Base-by-base conservation (phyloP, 176 grass and related monocot species). In the Poa pratensis region DNA sequence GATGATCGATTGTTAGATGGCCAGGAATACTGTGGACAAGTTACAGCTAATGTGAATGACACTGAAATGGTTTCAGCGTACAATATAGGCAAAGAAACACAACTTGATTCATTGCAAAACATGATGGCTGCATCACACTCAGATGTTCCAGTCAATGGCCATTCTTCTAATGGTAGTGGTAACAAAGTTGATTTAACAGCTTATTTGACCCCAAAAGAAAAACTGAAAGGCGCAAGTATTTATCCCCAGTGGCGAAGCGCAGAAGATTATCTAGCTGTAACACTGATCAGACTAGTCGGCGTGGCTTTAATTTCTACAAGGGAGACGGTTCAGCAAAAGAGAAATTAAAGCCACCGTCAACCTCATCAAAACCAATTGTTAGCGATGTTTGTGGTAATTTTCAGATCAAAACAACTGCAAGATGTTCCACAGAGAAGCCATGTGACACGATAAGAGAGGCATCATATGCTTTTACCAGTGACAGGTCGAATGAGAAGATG, bases 201-300 rank as follows among this genome's bases (percentile, higher is more conserved):
- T 80, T 62, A 63, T 84, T 76, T 87, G 69, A 77, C 45, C 71
- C 50, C 11, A 94, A 91, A 88, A 84, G 78, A 60, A 94, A 96
- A 86, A 80, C 67, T 69, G 87, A 84, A 80, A 76, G 57, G 48
- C 93, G 89, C 66, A 88, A 87, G 50, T 96, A 92, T 88, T 96
- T 96, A 86, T 87, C 93, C 2, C 96, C 96, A 50, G 79, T 94
- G 57, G 72, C 88, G 30, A 99, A 99, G 78, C 86, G 86, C 66
- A 94, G 94, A 85, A 94, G 87, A 76, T 81, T 99, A 87, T 83
- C 72, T 92, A 92, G 63, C 82, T 94, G 84, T 75, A 94, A 90
- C 73, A 82, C 85, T 82, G 91, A 99, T 32, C 82, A 80, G 72
- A 84, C 55, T 80, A 85, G 76, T 62, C 55, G 69, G 28, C 79